Evolutionary conservation across 768 basidiomycete species (phyloP).

Genomic region (Symmetrospora coprosmae): DNA sequence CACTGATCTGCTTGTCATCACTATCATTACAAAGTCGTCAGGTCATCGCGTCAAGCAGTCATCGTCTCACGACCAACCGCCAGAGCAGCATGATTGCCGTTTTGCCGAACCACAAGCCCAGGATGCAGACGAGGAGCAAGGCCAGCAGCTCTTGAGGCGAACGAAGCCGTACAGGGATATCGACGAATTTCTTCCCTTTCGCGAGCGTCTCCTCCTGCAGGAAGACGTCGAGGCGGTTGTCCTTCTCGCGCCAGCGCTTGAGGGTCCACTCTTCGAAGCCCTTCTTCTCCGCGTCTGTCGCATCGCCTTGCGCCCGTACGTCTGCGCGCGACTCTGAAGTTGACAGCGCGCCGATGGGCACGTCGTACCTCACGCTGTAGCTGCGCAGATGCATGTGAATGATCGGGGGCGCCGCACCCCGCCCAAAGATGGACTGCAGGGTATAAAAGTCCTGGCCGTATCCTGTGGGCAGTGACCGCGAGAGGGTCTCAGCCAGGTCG

Average conservation of each 20-base stretch:
- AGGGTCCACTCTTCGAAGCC: slow-evolving; percentile 73
- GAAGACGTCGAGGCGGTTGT: slow-evolving; percentile 56
- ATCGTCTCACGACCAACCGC: background rate
- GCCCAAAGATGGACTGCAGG: slow-evolving; percentile 74
- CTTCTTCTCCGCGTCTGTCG: slow-evolving; percentile 47
- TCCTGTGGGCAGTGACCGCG: background rate
- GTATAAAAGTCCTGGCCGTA: slow-evolving; percentile 44
- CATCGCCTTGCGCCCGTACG: slow-evolving; percentile 37
- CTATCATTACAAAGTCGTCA: no score
- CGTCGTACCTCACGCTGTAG: slow-evolving; percentile 47
- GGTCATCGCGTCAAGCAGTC: no score
- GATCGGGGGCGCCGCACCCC: slow-evolving; percentile 52
- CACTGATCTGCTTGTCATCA: no score
- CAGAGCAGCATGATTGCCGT: background rate
- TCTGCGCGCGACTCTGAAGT: background rate
- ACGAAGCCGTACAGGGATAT: slow-evolving; percentile 9
- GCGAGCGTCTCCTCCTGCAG: background rate
- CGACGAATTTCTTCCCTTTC: background rate
- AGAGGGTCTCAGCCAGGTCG: background rate
- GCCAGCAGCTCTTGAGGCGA: background rate
- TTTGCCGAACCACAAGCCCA: slow-evolving; percentile 5
- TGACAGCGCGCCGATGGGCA: slow-evolving; percentile 34
- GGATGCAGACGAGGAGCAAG: background rate
- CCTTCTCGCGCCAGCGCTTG: slow-evolving; percentile 70
- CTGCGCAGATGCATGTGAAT: slow-evolving; percentile 76